phyloP scores from a whole-genome alignment of 306 rosid genomes.

The Glycyrrhiza uralensis region DNA sequence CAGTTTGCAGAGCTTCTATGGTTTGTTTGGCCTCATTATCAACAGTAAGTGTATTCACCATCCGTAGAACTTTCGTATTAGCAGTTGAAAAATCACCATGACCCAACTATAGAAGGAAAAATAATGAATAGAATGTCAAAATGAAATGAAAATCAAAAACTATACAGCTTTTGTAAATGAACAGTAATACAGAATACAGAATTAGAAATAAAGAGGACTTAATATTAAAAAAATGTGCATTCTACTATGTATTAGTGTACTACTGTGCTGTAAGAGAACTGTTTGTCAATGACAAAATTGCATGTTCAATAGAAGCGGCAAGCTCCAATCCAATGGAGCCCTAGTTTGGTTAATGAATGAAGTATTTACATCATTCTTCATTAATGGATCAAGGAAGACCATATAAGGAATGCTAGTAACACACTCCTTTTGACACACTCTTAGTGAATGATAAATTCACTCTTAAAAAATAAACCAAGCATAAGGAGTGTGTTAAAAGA shows the following conservation, averaged over 20 bases:
- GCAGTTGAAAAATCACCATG: slow-evolving; percentile 73
- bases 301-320: not conserved
- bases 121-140: not conserved
- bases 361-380: not conserved
- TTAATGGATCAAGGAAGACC: not conserved
- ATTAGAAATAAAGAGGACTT: not conserved
- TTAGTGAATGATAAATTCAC: not conserved
- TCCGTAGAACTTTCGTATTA: slow-evolving; percentile 88
- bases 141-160: slow-evolving; percentile 22
- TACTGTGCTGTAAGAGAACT: not conserved
- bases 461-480: not conserved
- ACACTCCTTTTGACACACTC: not conserved
- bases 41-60: slow-evolving; percentile 88
- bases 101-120: slow-evolving; percentile 62
- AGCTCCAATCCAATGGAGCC: not conserved
- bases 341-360: not conserved
- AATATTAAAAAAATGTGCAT: not conserved
- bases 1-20: slow-evolving; percentile 79
- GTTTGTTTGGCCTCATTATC: slow-evolving; percentile 96
- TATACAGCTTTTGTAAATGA: not conserved
- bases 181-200: not conserved
- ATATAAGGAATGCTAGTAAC: not conserved
- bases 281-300: not conserved
- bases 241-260: not conserved
- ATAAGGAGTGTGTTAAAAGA: not conserved